Conservation (phyloP, 345 rosid genomes). For the Nephelium lappaceum region DNA sequence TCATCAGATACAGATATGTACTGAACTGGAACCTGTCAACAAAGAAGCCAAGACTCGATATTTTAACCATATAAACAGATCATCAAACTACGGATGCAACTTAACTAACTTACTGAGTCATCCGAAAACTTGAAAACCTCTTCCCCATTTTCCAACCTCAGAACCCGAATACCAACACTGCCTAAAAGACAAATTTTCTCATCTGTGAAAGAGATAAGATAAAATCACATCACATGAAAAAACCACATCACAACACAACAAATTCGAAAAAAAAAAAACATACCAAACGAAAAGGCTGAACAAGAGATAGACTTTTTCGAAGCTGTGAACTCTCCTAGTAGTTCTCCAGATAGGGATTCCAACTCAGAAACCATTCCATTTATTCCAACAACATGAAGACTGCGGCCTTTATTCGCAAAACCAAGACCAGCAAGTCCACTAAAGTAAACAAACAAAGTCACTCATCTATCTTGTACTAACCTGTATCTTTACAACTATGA, state of each 20-base stretch:
- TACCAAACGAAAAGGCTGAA: slow-evolving; percentile 42
- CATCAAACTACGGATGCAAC: slow-evolving; percentile 5
- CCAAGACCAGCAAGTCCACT: slow-evolving; percentile 46
- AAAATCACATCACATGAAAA: not conserved
- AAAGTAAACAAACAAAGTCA: not conserved
- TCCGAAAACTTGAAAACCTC: slow-evolving; percentile 43
- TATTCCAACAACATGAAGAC: slow-evolving; percentile 35
- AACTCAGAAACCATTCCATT: slow-evolving; percentile 40
- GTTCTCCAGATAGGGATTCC: slow-evolving; percentile 41
- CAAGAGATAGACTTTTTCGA: slow-evolving; percentile 40
- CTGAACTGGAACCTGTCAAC: slow-evolving; percentile 38
- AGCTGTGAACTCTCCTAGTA: slow-evolving; percentile 34
- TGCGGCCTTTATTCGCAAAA: slow-evolving; percentile 38
- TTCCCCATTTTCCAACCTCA: slow-evolving; percentile 40
- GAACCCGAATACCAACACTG: slow-evolving; percentile 25
- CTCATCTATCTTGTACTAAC: not conserved
- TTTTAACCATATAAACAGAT: slow-evolving; percentile 8
- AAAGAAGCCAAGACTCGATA: slow-evolving; percentile 3
- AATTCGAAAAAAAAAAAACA: slow-evolving; percentile 10
- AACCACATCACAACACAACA: not conserved
- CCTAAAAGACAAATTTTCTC: slow-evolving; percentile 36
- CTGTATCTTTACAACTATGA: not conserved
- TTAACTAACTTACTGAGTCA: slow-evolving; percentile 34
- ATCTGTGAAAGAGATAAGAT: slow-evolving; percentile 30
- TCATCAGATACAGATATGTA: slow-evolving; percentile 41